phyloP scores from a whole-genome alignment of 768 basidiomycete genomes.

The Tulasnella sp. region DNA sequence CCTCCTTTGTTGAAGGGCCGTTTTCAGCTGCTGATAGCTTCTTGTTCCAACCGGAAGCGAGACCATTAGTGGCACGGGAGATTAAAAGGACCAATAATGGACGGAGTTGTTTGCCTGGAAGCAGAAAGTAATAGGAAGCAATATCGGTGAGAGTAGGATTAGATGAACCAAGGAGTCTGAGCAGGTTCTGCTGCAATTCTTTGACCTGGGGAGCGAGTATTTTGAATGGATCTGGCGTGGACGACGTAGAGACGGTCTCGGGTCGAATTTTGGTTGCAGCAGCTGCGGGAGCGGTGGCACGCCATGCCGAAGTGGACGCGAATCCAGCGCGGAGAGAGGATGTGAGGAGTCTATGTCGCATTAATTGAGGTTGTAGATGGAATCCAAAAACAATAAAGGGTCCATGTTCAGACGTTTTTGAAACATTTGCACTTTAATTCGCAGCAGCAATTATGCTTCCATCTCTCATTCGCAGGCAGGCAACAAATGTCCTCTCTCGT shows the following conservation, averaged over 20 bases:
- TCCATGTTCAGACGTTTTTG: no score
- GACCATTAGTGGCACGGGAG: constrained; percentile 83
- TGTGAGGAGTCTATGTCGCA: no score
- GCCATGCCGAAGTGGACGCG: no score
- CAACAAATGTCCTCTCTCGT: neutral
- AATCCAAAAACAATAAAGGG: no score
- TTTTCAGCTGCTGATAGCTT: constrained; percentile 45
- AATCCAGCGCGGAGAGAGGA: no score
- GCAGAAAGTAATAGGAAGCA: constrained; percentile 83
- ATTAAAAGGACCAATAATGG: constrained; percentile 83
- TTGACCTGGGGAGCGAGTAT: constrained; percentile 63
- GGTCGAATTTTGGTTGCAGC: no score
- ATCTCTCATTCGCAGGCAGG: neutral
- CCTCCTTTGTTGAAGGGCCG: constrained; percentile 36
- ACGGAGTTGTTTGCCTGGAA: constrained; percentile 80
- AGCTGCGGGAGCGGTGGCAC: no score
- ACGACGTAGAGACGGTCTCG: no score
- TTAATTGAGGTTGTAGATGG: no score
- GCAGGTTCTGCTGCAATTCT: constrained; percentile 54
- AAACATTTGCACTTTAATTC: no score
- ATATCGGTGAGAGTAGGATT: constrained; percentile 80
- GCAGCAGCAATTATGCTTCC: neutral
- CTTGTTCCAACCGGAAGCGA: constrained; percentile 50
- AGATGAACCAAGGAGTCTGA: constrained; percentile 71
- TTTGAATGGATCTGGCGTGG: constrained; percentile 49